A percentile compares a stretch with the other conserved stretches of the same genome.
Evolutionary conservation across 768 basidiomycete genomes (phyloP).

Genomic region (Tulasnella sp.): DNA sequence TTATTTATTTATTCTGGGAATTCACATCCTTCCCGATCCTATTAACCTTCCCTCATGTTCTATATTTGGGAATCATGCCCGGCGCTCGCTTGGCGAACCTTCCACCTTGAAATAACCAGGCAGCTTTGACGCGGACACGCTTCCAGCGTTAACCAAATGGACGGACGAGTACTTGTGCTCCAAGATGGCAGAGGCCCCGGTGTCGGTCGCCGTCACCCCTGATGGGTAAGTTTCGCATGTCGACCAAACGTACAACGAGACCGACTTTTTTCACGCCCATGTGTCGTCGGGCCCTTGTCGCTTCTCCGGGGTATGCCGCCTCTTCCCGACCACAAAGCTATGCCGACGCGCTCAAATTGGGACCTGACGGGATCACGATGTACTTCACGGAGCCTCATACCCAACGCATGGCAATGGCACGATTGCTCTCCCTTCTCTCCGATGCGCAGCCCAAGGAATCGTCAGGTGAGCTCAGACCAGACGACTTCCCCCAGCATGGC

Average conservation of each 20-base stretch:
- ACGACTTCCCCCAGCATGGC: background rate
- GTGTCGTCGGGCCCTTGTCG: background rate
- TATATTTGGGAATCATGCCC: background rate
- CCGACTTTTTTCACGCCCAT: background rate
- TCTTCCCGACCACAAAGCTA: conserved; percentile 31
- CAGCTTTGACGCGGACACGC: conserved; percentile 8
- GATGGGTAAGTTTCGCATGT: conserved; percentile 52
- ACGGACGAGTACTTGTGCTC: conserved; percentile 46
- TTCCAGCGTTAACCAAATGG: conserved; percentile 45
- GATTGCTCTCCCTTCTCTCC: conserved; percentile 35
- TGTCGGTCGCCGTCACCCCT: conserved; percentile 74
- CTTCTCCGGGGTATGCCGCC: conserved; percentile 9
- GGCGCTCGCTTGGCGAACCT: background rate
- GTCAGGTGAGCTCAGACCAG: background rate
- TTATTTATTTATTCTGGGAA: no score
- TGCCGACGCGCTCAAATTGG: conserved; percentile 60
- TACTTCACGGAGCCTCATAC: conserved; percentile 71
- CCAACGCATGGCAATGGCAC: conserved; percentile 53
- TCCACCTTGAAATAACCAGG: background rate
- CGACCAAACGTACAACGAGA: background rate
- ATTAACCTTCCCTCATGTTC: background rate
- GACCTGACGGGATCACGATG: conserved; percentile 35
- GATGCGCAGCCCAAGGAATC: background rate
- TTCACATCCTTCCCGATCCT: background rate
- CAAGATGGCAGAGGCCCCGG: conserved; percentile 39